A percentile compares a stretch with the other conserved stretches of the same genome.
These are phyloP conservation scores for Primulina tabacum DNA, from an alignment of 257 asterid genomes.

Conservation along the genomic window DNA sequence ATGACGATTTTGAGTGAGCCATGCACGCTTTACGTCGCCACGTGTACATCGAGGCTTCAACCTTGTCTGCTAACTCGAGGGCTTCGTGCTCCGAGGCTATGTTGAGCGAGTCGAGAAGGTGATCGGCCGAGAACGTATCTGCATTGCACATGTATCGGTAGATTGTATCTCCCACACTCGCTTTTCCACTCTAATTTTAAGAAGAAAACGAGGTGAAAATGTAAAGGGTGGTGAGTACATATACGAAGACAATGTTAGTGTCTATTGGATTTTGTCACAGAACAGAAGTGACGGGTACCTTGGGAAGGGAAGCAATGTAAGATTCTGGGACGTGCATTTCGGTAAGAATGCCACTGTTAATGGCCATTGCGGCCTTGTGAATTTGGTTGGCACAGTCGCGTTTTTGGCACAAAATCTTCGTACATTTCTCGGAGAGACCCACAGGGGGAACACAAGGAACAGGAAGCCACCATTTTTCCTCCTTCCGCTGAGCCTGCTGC, in stretches of 20 bases:
- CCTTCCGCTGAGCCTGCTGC: conserved; percentile 60
- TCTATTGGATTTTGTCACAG: not conserved
- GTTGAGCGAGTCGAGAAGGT: too few relatives aligned
- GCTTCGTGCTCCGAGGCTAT: too few relatives aligned
- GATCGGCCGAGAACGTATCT: conserved; percentile 15
- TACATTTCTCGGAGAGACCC: conserved; percentile 63
- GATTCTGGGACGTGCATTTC: conserved; percentile 90
- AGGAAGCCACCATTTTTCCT: conserved; percentile 94
- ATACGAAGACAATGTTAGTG: not conserved
- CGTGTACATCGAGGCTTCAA: too few relatives aligned
- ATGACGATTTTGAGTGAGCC: not conserved
- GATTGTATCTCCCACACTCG: conserved; percentile 68
- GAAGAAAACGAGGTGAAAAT: not conserved
- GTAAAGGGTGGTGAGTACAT: not conserved
- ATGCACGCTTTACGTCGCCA: not conserved
- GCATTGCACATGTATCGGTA: conserved; percentile 63
- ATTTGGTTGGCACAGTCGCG: conserved; percentile 82
- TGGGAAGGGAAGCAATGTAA: conserved; percentile 74
- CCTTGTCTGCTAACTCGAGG: too few relatives aligned
- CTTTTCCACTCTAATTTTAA: conserved; percentile 68
- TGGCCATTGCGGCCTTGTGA: conserved; percentile 91
- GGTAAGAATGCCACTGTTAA: conserved; percentile 63
- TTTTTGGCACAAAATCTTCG: conserved; percentile 56
- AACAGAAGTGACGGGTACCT: conserved; percentile 43
- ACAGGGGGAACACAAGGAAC: conserved; percentile 60